A percentile compares a stretch with the other conserved stretches of the same genome.
Conservation (phyloP, 2,329 filamentous ascomycete species). For the Arthrobotrys sphaeroides region DNA sequence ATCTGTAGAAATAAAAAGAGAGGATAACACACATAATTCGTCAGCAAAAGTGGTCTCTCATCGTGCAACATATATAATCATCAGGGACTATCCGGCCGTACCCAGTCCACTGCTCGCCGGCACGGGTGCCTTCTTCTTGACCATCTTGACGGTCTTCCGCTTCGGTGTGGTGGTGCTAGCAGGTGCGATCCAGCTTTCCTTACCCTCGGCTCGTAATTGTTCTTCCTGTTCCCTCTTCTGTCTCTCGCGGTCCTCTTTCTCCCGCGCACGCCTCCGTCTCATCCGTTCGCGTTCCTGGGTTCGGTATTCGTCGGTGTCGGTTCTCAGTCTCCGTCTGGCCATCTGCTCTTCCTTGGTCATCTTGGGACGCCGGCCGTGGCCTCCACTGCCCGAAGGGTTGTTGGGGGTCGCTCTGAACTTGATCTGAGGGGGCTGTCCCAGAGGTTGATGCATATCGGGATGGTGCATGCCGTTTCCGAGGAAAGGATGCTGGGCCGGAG, state of each 20-base stretch:
- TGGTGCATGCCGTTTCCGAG: slow-evolving; percentile 52
- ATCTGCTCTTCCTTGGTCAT: slow-evolving; percentile 53
- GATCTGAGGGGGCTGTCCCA: slow-evolving; percentile 49
- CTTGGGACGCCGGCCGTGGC: slow-evolving; percentile 43
- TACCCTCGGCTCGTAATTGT: slow-evolving; percentile 49
- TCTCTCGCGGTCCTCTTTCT: slow-evolving; percentile 45
- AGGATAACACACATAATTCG: not conserved
- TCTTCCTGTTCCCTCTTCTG: slow-evolving; percentile 44
- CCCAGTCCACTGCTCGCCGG: slow-evolving; percentile 41
- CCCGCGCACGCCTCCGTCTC: slow-evolving; percentile 40
- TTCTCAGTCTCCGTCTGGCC: slow-evolving; percentile 40
- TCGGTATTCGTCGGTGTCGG: slow-evolving; percentile 50
- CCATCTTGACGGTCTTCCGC: slow-evolving; percentile 47
- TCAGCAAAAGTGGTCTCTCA: slow-evolving; percentile 5
- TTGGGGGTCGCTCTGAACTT: slow-evolving; percentile 48
- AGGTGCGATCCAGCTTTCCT: slow-evolving; percentile 53
- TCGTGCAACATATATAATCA: not conserved
- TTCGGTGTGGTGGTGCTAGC: slow-evolving; percentile 39
- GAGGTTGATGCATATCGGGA: slow-evolving; percentile 48
- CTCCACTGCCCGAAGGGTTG: slow-evolving; percentile 24
- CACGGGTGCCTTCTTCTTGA: slow-evolving; percentile 53
- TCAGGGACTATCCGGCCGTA: slow-evolving; percentile 36
- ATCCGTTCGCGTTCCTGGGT: slow-evolving; percentile 51
- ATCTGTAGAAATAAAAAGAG: not conserved
- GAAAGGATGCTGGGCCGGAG: slow-evolving; percentile 50